A percentile compares a stretch with the other conserved stretches of the same genome.
These are phyloP conservation scores for Nicotiana otophora DNA, from an alignment of 257 asterid species.

Conservation along the genomic window DNA sequence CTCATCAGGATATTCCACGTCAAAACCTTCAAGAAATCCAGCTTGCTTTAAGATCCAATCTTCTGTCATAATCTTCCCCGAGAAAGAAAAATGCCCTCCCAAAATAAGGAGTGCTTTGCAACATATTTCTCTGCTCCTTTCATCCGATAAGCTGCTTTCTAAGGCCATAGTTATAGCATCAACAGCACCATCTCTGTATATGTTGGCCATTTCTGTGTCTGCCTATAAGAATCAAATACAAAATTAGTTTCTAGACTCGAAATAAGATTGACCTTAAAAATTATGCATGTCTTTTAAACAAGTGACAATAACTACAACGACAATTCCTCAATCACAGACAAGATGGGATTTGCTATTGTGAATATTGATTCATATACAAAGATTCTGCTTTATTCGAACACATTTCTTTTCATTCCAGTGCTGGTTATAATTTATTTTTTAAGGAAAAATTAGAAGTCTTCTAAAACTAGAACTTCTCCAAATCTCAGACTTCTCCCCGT, in stretches of 20 bases:
- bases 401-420: background rate
- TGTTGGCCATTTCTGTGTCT: slow-evolving; percentile 24
- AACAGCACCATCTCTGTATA: slow-evolving; percentile 54
- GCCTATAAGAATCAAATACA: slow-evolving; percentile 35
- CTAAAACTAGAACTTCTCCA: background rate
- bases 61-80: slow-evolving; percentile 83
- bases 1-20: slow-evolving; percentile 35
- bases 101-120: slow-evolving; percentile 61
- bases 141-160: slow-evolving; percentile 45
- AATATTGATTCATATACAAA: background rate
- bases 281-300: background rate
- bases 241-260: background rate
- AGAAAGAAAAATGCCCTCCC: slow-evolving; percentile 68
- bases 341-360: background rate
- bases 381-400: background rate
- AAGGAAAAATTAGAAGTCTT: background rate
- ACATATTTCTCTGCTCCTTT: slow-evolving; percentile 42
- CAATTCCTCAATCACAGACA: background rate
- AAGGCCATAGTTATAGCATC: slow-evolving; percentile 51
- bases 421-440: background rate
- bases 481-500: background rate
- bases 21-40: slow-evolving; percentile 68
- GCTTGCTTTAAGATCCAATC: slow-evolving; percentile 71
- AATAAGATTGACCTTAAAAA: background rate
- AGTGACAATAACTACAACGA: background rate